These are phyloP conservation scores for Tilletia indica DNA, from an alignment of 1,284 basidiomycete species.

Conservation along the genomic window DNA sequence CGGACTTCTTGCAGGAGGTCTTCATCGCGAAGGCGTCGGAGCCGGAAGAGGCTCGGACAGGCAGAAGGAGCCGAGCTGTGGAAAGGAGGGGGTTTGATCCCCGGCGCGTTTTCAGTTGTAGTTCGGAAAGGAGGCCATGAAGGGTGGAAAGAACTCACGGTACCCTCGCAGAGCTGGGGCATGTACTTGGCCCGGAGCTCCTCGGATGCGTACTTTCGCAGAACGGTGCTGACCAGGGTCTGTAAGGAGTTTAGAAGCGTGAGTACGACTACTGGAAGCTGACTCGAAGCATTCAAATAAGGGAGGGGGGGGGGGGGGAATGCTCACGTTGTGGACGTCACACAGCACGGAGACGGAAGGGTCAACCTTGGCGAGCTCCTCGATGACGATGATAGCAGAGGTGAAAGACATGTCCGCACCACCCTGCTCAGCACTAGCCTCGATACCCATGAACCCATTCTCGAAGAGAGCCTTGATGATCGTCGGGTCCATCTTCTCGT, in stretches of 20 bases:
- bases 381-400: slow-evolving; percentile 91
- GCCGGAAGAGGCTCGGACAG: slow-evolving; percentile 85
- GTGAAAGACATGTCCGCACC: slow-evolving; percentile 91
- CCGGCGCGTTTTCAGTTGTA: not conserved
- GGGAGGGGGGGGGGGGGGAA: not conserved
- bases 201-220: slow-evolving; percentile 80
- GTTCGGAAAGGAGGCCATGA: not conserved
- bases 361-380: slow-evolving; percentile 94
- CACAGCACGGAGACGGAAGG: slow-evolving; percentile 94
- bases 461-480: slow-evolving; percentile 90
- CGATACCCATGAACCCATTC: slow-evolving; percentile 97
- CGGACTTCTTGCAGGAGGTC: slow-evolving; percentile 82
- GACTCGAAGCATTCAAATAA: not conserved
- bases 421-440: slow-evolving; percentile 78
- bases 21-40: slow-evolving; percentile 97
- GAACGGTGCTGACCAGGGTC: slow-evolving; percentile 75
- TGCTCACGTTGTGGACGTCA: slow-evolving; percentile 84
- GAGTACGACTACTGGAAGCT: not conserved
- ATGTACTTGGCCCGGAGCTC: slow-evolving; percentile 86
- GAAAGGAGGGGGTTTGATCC: slow-evolving; percentile 6
- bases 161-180: slow-evolving; percentile 74
- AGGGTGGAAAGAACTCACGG: slow-evolving; percentile 61
- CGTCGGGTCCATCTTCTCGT: slow-evolving; percentile 85
- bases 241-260: slow-evolving; percentile 1
- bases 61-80: slow-evolving; percentile 89